phyloP scores from a whole-genome alignment of 2,329 filamentous ascomycete species.

The Venturia effusa region DNA sequence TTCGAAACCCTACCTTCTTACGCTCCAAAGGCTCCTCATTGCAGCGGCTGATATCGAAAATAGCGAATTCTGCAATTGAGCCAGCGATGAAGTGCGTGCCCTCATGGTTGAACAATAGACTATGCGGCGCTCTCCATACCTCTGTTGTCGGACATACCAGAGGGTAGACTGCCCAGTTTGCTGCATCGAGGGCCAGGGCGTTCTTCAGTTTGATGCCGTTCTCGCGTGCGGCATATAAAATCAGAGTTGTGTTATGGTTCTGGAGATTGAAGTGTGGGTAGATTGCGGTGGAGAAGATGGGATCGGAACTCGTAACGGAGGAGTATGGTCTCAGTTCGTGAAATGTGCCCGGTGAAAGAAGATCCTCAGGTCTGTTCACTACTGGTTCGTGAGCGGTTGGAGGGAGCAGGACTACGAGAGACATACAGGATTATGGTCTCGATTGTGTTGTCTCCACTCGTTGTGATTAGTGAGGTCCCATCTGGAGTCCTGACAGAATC shows the following conservation, averaged over 20 bases:
- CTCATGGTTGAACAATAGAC: constrained; percentile 40
- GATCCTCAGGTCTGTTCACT: not conserved
- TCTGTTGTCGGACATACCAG: constrained; percentile 46
- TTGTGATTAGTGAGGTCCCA: constrained; percentile 46
- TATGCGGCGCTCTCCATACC: constrained; percentile 43
- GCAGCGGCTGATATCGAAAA: constrained; percentile 18
- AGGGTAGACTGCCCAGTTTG: constrained; percentile 40
- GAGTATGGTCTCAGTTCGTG: constrained; percentile 40
- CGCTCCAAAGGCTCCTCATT: constrained; percentile 4
- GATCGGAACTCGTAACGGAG: constrained; percentile 33
- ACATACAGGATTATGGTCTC: constrained; percentile 43
- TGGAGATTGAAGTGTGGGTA: constrained; percentile 45
- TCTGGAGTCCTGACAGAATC: constrained; percentile 36
- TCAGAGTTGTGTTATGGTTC: constrained; percentile 37
- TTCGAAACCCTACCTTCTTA: not conserved
- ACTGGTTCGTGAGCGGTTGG: constrained; percentile 11
- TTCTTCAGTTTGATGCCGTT: constrained; percentile 48
- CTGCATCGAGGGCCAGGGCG: constrained; percentile 33
- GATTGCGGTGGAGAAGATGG: constrained; percentile 42
- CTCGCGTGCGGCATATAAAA: constrained; percentile 42
- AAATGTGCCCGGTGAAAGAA: constrained; percentile 35
- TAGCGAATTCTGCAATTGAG: constrained; percentile 39
- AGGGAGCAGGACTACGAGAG: constrained; percentile 15
- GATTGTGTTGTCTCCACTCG: constrained; percentile 39
- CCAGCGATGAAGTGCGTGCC: constrained; percentile 46